phyloP scores from a whole-genome alignment of 768 basidiomycete genomes.

The Amanita brunnescens region DNA sequence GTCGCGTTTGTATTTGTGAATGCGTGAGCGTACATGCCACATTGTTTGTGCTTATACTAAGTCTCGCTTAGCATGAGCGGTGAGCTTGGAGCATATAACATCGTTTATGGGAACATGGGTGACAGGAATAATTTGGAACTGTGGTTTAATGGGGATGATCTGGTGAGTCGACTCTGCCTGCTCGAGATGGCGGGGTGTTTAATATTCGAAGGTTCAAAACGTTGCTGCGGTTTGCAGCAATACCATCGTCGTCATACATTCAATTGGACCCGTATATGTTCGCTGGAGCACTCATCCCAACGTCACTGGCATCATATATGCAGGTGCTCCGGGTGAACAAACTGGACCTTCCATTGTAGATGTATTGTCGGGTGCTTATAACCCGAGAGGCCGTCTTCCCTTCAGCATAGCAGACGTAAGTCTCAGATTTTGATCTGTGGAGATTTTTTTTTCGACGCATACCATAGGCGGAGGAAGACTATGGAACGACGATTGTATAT shows the following conservation, averaged over 20 bases:
- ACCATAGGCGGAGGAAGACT: slow-evolving; percentile 27
- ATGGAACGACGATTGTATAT: slow-evolving; percentile 37
- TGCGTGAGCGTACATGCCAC: slow-evolving; percentile 27
- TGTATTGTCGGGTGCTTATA: slow-evolving; percentile 67
- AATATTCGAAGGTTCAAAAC: slow-evolving; percentile 30
- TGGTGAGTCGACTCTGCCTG: slow-evolving; percentile 20
- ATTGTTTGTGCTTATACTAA: slow-evolving; percentile 10
- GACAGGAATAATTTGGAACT: slow-evolving; percentile 51
- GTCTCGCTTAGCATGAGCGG: slow-evolving; percentile 33
- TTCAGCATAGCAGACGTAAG: slow-evolving; percentile 64
- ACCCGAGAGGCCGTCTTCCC: slow-evolving; percentile 66
- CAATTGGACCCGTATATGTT: slow-evolving; percentile 69
- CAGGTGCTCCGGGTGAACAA: slow-evolving; percentile 61
- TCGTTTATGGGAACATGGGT: slow-evolving; percentile 54
- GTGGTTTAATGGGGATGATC: slow-evolving; percentile 46
- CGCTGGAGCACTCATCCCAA: slow-evolving; percentile 73
- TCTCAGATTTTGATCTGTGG: not conserved
- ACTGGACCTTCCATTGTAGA: slow-evolving; percentile 72
- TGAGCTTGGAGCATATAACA: slow-evolving; percentile 45
- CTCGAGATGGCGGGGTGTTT: slow-evolving; percentile 13
- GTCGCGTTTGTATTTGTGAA: slow-evolving; percentile 55
- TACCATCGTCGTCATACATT: slow-evolving; percentile 74
- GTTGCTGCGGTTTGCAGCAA: slow-evolving; percentile 66
- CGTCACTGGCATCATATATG: slow-evolving; percentile 51
- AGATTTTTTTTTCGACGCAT: not conserved